phyloP scores from a whole-genome alignment of 441 rosid genomes.

The Euphorbia celastroides region DNA sequence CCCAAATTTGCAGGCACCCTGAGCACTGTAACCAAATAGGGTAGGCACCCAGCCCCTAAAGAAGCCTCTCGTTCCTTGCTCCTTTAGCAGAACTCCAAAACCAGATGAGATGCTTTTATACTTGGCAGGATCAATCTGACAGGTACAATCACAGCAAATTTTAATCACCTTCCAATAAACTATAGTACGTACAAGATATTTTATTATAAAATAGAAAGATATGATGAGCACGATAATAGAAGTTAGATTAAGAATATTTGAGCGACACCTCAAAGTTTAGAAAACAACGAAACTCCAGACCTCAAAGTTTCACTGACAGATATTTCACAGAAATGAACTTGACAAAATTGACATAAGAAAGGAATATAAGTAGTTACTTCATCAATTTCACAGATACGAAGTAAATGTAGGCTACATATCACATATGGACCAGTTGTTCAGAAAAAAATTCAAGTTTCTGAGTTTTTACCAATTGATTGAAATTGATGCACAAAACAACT shows the following conservation, averaged over 20 bases:
- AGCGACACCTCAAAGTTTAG: background rate
- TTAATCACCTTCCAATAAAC: background rate
- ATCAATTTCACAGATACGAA: background rate
- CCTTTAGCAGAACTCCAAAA: constrained; percentile 80
- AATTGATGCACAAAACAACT: background rate
- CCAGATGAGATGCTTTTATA: constrained; percentile 97
- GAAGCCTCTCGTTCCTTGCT: constrained; percentile 88
- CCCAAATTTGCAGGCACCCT: constrained; percentile 99
- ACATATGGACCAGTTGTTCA: background rate
- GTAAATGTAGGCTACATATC: background rate
- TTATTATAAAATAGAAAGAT: background rate
- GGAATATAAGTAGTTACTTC: background rate
- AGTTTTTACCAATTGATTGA: background rate
- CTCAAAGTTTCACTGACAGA: background rate
- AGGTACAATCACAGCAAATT: constrained; percentile 16
- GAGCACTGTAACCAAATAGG: constrained; percentile 94
- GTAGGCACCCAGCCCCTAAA: constrained; percentile 99
- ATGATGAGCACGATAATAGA: background rate
- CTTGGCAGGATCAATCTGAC: constrained; percentile 90
- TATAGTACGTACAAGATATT: background rate
- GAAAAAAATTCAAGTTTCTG: background rate
- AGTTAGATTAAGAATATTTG: background rate
- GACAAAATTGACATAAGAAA: background rate
- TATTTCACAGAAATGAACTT: background rate
- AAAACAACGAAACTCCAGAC: background rate